Evolutionary conservation across 2,329 filamentous ascomycete species (phyloP).

Genomic region (Pezicula neosporulosa): DNA sequence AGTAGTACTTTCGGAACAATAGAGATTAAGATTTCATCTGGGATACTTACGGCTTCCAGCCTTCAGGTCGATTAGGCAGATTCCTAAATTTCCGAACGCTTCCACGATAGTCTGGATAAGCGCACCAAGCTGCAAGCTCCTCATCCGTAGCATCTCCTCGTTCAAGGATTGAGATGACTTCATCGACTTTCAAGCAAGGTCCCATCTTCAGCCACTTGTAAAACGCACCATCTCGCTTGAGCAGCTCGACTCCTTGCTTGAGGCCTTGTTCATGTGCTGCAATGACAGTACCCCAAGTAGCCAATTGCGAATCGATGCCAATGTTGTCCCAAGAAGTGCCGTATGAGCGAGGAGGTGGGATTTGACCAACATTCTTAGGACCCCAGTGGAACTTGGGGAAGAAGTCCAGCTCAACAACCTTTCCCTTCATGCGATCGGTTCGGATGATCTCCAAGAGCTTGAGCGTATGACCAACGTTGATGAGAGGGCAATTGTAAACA

Average conservation of each 20-base stretch:
- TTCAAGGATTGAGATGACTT: conserved; percentile 14
- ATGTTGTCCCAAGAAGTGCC: conserved; percentile 25
- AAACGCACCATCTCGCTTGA: conserved; percentile 12
- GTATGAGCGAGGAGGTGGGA: conserved; percentile 11
- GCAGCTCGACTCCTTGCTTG: conserved; percentile 17
- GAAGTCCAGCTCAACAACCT: conserved; percentile 22
- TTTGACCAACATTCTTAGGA: conserved; percentile 1
- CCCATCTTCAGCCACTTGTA: conserved; percentile 22
- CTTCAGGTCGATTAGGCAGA: conserved; percentile 4
- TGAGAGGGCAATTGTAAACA: conserved; percentile 23
- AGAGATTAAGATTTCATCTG: background rate
- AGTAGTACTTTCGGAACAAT: background rate
- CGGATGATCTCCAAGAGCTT: conserved; percentile 20
- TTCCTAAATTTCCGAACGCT: conserved; percentile 1
- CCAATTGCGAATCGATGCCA: conserved; percentile 11
- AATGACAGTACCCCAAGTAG: conserved; percentile 19
- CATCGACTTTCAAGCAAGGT: conserved; percentile 17
- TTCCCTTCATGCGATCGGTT: conserved; percentile 12
- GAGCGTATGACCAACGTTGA: conserved; percentile 20
- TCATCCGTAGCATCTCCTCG: background rate
- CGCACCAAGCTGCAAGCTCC: conserved; percentile 13
- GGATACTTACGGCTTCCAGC: conserved; percentile 13
- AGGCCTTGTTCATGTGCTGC: conserved; percentile 12
- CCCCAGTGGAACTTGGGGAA: conserved; percentile 23
- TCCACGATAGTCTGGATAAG: conserved; percentile 7